Evolutionary conservation across 2,329 filamentous ascomycete species (phyloP).

Genomic region (Hypoxylon sp.): DNA sequence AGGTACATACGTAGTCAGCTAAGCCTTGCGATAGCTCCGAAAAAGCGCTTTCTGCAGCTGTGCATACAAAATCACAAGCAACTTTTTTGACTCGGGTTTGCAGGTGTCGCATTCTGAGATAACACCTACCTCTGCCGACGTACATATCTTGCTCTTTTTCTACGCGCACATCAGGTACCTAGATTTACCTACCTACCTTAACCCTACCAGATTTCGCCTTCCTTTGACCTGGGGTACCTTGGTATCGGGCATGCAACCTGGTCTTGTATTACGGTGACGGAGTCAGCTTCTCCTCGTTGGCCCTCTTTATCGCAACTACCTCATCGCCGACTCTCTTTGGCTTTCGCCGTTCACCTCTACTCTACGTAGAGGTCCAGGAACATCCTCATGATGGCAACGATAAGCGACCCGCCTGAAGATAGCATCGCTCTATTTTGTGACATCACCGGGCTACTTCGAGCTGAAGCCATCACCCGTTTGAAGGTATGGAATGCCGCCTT

Average conservation of each 20-base stretch:
- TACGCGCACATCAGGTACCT: background rate
- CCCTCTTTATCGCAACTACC: background rate
- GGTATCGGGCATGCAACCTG: background rate
- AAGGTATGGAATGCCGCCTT: conserved; percentile 45
- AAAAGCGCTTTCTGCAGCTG: conserved; percentile 4
- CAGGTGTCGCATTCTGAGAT: background rate
- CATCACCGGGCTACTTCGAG: conserved; percentile 42
- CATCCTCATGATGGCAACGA: conserved; percentile 47
- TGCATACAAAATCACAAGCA: conserved; percentile 9
- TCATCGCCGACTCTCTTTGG: background rate
- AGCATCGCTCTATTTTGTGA: conserved; percentile 43
- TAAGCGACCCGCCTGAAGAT: conserved; percentile 42
- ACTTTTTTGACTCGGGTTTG: background rate
- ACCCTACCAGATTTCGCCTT: background rate
- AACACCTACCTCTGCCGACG: background rate
- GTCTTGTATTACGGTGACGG: conserved; percentile 4
- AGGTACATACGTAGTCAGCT: conserved; percentile 1
- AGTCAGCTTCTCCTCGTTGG: conserved; percentile 1
- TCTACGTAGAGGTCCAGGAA: background rate
- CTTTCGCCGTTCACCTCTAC: conserved; percentile 29
- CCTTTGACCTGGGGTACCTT: background rate
- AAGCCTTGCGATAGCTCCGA: conserved; percentile 10
- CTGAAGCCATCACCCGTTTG: conserved; percentile 48
- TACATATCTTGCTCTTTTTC: background rate
- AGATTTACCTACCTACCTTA: background rate